Conservation (phyloP, 257 asterid species). For the Echium plantagineum region DNA sequence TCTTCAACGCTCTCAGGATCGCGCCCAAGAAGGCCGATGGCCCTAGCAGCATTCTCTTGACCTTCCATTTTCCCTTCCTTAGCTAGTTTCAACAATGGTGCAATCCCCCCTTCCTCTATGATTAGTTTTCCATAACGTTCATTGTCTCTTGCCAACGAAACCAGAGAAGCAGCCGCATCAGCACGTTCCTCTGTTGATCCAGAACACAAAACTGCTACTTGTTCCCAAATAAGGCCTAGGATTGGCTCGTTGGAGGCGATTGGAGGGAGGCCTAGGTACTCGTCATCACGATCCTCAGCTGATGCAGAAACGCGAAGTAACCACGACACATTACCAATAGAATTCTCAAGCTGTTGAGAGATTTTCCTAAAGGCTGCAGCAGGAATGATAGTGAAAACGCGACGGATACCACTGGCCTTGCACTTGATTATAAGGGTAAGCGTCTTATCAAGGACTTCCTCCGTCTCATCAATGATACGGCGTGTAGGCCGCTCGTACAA, state of each 20-base stretch:
- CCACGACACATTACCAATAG: constrained; percentile 70
- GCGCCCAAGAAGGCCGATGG: constrained; percentile 58
- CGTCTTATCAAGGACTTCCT: constrained; percentile 56
- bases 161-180: constrained; percentile 56
- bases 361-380: constrained; percentile 41
- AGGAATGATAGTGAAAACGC: constrained; percentile 58
- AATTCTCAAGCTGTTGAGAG: constrained; percentile 54
- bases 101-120: constrained; percentile 77
- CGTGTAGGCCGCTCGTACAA: constrained; percentile 72
- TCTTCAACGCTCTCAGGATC: constrained; percentile 72
- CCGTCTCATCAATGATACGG: constrained; percentile 65
- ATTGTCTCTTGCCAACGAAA: constrained; percentile 60
- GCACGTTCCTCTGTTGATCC: constrained; percentile 47
- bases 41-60: constrained; percentile 62
- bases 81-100: constrained; percentile 51
- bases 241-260: constrained; percentile 75
- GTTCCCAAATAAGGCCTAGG: constrained; percentile 67
- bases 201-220: constrained; percentile 47
- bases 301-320: constrained; percentile 64
- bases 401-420: constrained; percentile 46
- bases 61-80: constrained; percentile 70
- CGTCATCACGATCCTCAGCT: constrained; percentile 55
- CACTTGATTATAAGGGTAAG: constrained; percentile 48
- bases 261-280: constrained; percentile 55
- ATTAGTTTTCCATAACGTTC: constrained; percentile 61